Conservation (phyloP, 2,329 filamentous ascomycete species). For the Endoconidiophora laricicola region DNA sequence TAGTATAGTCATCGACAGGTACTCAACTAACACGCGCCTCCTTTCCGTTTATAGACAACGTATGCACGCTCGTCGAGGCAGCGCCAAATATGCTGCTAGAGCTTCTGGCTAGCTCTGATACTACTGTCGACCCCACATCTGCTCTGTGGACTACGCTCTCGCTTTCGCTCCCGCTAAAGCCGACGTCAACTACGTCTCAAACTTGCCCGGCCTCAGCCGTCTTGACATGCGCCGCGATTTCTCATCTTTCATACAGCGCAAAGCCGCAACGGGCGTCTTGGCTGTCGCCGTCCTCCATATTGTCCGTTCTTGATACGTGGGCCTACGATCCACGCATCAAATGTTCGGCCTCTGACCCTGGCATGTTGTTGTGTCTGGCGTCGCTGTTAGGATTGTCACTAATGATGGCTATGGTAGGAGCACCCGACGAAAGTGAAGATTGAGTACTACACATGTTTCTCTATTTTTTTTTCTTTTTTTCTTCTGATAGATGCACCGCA, state of each 20-base stretch:
- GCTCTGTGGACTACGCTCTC: not conserved
- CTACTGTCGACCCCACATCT: too few species aligned
- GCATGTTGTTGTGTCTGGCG: conserved; percentile 8
- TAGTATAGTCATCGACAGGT: too few species aligned
- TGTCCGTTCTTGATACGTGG: conserved; percentile 2
- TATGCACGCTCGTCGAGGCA: not conserved
- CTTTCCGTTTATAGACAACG: conserved; percentile 1
- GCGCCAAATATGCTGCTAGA: conserved; percentile 1
- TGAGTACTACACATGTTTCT: not conserved
- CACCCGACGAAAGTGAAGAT: conserved; percentile 6
- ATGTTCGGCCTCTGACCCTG: conserved; percentile 8
- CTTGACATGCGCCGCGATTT: too few species aligned
- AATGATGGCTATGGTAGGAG: conserved; percentile 6
- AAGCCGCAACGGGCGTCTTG: not conserved
- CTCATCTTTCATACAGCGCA: too few species aligned
- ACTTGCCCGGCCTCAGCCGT: too few species aligned
- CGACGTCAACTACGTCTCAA: too few species aligned
- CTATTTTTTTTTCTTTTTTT: not conserved
- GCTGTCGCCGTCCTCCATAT: not conserved
- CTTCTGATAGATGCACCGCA: not conserved
- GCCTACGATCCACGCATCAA: conserved; percentile 9
- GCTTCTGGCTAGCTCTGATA: not conserved
- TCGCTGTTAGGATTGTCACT: conserved; percentile 9
- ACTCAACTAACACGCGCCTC: not conserved
- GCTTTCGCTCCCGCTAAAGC: too few species aligned